phyloP scores from a whole-genome alignment of 768 basidiomycete species.

The Lactifluus echinatus region DNA sequence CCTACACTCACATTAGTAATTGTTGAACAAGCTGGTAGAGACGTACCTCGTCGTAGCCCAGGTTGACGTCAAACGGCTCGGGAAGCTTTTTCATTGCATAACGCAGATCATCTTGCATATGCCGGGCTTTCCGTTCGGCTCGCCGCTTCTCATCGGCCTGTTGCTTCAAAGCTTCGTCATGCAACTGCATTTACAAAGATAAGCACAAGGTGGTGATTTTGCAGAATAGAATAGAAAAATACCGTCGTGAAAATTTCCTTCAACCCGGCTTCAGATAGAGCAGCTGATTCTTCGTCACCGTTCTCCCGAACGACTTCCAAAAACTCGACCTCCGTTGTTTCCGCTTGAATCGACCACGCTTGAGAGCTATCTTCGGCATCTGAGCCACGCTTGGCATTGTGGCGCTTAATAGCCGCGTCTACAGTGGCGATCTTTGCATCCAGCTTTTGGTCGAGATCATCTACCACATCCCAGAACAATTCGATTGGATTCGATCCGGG shows the following conservation, averaged over 20 bases:
- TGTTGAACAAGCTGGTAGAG: background rate
- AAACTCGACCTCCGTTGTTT: slow-evolving; percentile 63
- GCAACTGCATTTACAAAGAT: slow-evolving; percentile 42
- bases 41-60: slow-evolving; percentile 75
- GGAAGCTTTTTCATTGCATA: slow-evolving; percentile 89
- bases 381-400: slow-evolving; percentile 32
- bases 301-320: slow-evolving; percentile 45
- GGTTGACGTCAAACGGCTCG: slow-evolving; percentile 66
- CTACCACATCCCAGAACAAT: slow-evolving; percentile 91
- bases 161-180: slow-evolving; percentile 58
- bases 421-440: slow-evolving; percentile 69
- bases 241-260: slow-evolving; percentile 57
- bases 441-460: slow-evolving; percentile 76
- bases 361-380: slow-evolving; percentile 24
- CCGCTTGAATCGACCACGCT: slow-evolving; percentile 37
- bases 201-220: background rate
- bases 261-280: slow-evolving; percentile 45
- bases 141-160: slow-evolving; percentile 84
- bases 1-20: slow-evolving; percentile 33
- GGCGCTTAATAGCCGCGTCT: slow-evolving; percentile 48
- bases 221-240: slow-evolving; percentile 22
- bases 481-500: slow-evolving; percentile 94
- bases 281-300: slow-evolving; percentile 41
- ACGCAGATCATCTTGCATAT: slow-evolving; percentile 90
- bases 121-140: slow-evolving; percentile 72